A percentile compares a stretch with the other conserved stretches of the same genome.
Evolutionary conservation across 2,329 filamentous ascomycete genomes (phyloP).

Genomic region (Ascochyta koolunga): DNA sequence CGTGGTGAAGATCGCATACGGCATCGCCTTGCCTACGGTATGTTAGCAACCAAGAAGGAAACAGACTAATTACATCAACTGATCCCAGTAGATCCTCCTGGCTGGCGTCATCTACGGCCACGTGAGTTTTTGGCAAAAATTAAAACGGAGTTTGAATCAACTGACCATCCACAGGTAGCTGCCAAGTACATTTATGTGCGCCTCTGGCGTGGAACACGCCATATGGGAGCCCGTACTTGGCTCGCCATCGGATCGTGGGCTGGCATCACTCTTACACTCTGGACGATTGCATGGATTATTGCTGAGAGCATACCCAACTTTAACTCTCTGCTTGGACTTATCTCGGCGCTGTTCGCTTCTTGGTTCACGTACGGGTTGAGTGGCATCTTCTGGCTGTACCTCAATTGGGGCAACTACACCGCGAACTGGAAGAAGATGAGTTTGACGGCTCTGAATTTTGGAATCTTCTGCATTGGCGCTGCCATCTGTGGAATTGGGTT

Average conservation of each 20-base stretch:
- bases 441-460: constrained; percentile 52
- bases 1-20: constrained; percentile 70
- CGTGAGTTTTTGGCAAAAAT: constrained; percentile 44
- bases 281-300: constrained; percentile 69
- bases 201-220: constrained; percentile 63
- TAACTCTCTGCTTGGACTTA: constrained; percentile 66
- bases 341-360: constrained; percentile 63
- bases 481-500: constrained; percentile 31
- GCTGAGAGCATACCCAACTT: constrained; percentile 73
- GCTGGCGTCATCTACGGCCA: constrained; percentile 73
- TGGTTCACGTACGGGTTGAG: constrained; percentile 65
- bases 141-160: not conserved
- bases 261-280: constrained; percentile 60
- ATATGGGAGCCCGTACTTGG: constrained; percentile 27
- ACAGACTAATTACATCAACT: not conserved
- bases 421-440: constrained; percentile 51
- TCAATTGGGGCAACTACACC: constrained; percentile 54
- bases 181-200: constrained; percentile 69
- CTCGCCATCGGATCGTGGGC: constrained; percentile 59
- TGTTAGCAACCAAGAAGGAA: not conserved
- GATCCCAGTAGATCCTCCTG: constrained; percentile 60
- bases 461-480: constrained; percentile 44
- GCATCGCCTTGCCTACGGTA: constrained; percentile 67
- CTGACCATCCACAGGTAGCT: constrained; percentile 42
- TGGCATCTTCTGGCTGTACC: constrained; percentile 54